Conservation (phyloP, 306 rosid species). For the Neltuma alba region DNA sequence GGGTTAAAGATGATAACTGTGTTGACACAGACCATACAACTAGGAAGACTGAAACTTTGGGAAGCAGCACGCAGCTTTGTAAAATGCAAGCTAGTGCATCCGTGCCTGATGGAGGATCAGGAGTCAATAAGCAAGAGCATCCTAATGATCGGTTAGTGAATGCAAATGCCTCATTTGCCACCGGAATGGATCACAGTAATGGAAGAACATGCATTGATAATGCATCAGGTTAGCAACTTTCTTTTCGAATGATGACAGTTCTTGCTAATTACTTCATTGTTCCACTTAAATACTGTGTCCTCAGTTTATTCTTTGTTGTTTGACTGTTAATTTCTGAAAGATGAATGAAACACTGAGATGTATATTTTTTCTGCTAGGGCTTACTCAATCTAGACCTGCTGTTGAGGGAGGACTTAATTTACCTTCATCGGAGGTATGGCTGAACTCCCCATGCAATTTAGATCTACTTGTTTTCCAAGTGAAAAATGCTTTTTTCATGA, state of each 20-base stretch:
- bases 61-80: constrained; percentile 57
- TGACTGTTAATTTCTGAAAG: constrained; percentile 23
- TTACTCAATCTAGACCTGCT: constrained; percentile 63
- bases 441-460: constrained; percentile 19
- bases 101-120: constrained; percentile 71
- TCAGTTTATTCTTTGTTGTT: constrained; percentile 11
- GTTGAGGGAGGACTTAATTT: constrained; percentile 62
- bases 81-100: constrained; percentile 58
- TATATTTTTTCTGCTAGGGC: constrained; percentile 55
- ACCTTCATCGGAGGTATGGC: constrained; percentile 80
- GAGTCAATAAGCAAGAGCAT: constrained; percentile 68
- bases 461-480: constrained; percentile 16
- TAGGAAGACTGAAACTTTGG: constrained; percentile 56
- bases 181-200: constrained; percentile 70
- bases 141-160: constrained; percentile 54
- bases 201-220: constrained; percentile 61
- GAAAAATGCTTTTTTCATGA: neutral
- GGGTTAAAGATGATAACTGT: constrained; percentile 64
- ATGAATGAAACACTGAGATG: constrained; percentile 41
- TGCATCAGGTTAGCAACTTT: constrained; percentile 67
- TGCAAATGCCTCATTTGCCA: constrained; percentile 57
- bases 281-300: constrained; percentile 17
- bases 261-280: constrained; percentile 17
- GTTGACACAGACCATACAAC: constrained; percentile 51
- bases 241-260: constrained; percentile 31